phyloP scores from a whole-genome alignment of 108 stramenopile genomes.

The Seminavis robusta region DNA sequence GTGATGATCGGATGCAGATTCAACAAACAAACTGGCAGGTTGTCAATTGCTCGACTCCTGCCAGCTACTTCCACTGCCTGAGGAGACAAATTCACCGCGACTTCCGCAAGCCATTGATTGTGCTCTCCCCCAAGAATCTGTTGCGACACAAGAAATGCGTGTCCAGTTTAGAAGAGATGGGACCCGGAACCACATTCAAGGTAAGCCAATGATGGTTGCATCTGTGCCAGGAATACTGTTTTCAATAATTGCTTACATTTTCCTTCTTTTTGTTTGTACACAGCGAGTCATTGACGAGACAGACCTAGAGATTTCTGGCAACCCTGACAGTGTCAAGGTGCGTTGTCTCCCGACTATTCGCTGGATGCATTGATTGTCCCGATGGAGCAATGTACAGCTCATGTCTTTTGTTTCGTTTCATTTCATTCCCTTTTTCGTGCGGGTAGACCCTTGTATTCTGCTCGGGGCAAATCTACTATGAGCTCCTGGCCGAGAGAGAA shows the following conservation, averaged over 20 bases:
- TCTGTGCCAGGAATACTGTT: too few relatives aligned
- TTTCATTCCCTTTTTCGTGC: not conserved
- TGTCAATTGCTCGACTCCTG: slow-evolving; percentile 96
- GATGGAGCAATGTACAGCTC: not conserved
- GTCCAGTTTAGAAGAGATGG: slow-evolving; percentile 90
- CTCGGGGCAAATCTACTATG: slow-evolving; percentile 98
- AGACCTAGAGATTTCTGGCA: slow-evolving; percentile 59
- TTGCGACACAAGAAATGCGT: slow-evolving; percentile 88
- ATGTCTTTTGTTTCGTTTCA: not conserved
- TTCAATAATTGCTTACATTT: not conserved
- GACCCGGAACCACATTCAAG: slow-evolving; percentile 84
- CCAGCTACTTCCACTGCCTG: slow-evolving; percentile 99
- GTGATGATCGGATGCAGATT: slow-evolving; percentile 91
- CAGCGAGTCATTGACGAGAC: slow-evolving; percentile 80
- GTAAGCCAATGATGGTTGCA: too few relatives aligned
- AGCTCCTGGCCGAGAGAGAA: slow-evolving; percentile 89
- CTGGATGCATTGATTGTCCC: not conserved
- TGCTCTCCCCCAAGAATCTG: slow-evolving; percentile 96
- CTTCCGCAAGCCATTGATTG: slow-evolving; percentile 98
- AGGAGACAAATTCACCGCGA: slow-evolving; percentile 98
- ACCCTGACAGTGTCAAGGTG: slow-evolving; percentile 85
- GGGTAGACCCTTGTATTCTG: slow-evolving; percentile 88
- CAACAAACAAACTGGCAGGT: slow-evolving; percentile 97
- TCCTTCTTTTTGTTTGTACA: not conserved
- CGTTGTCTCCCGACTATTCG: not conserved